These are phyloP conservation scores for Ophiostoma sp. DNA, from an alignment of 2,329 filamentous ascomycete genomes.

Conservation along the genomic window DNA sequence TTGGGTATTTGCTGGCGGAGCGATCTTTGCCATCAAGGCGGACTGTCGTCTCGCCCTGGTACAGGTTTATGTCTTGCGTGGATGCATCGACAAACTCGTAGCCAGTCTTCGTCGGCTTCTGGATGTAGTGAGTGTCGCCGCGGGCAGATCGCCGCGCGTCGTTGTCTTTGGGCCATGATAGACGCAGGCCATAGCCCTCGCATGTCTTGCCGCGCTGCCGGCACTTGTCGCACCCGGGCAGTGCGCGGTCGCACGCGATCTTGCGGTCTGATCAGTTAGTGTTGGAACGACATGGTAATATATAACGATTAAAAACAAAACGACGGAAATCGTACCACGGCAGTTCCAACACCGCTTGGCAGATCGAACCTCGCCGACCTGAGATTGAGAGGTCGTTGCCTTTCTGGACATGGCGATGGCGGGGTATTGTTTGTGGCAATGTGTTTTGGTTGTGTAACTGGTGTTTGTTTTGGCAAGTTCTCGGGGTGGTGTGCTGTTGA, in stretches of 20 bases:
- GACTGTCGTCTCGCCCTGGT: neutral
- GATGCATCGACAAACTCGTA: conserved; percentile 26
- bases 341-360: conserved; percentile 26
- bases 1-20: neutral
- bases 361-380: neutral
- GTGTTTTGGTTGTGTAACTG: neutral
- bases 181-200: conserved; percentile 27
- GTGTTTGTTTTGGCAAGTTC: neutral
- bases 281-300: neutral
- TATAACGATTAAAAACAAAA: too few species aligned
- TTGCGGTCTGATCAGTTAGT: conserved; percentile 24
- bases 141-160: conserved; percentile 7
- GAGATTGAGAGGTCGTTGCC: neutral
- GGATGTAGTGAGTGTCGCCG: conserved; percentile 12
- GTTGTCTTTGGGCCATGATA: conserved; percentile 28
- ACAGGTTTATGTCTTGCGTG: conserved; percentile 18
- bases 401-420: neutral
- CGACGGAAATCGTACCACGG: conserved; percentile 5
- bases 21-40: neutral
- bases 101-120: neutral
- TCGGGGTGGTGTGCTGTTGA: neutral
- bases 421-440: neutral
- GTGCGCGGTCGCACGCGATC: conserved; percentile 27
- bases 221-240: conserved; percentile 27
- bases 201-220: conserved; percentile 21